Base-by-base conservation (phyloP, 768 basidiomycete genomes). In the Kondoa subrosea region DNA sequence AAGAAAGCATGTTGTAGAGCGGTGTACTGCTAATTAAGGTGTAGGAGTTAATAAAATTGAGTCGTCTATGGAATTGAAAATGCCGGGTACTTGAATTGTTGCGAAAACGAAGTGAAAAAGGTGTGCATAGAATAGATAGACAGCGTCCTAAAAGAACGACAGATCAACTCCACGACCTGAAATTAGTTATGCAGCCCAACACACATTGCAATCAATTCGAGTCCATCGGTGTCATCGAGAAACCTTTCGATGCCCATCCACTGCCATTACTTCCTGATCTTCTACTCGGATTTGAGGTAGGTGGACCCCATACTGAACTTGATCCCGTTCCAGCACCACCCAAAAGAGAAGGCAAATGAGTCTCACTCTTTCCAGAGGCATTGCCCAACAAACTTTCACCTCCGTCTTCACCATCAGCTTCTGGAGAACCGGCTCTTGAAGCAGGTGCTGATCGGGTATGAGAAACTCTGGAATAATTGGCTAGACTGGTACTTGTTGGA, bases 391-490 rank as follows among this genome's bases (percentile, higher is more conserved):
- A n/a, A n/a, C n/a, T n/a, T n/a, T n/a, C n/a, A n/a, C n/a, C 8
- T 50, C 40, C 40, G 40, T 50, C 21, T 50, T n/a, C n/a, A n/a
- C n/a, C n/a, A n/a, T n/a, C 40, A 21, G 21, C 40, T 8, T 50
- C 40, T 50, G 40, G 40, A 8, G 40, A 50, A 50, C 40, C 40
- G 8, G 40, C 40, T 50, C 40, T 50, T 21, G 61, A 63, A 32
- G 61, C 61, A 3, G 61, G 61, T 15, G 61, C 61, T 17, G 61
- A 63, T 17, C 61, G 61, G 16, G 61, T 63, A 63, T 63, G 61
- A 27, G 61, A 63, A n/a, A 63, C 61, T 27, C 61, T 27, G 8
- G 61, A 29, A 33, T 31, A 63, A 32, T 31, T 30, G 4, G 29
- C 61, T 12, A 16, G 21, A 50, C 21, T n/a, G n/a, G n/a, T n/a